These are phyloP conservation scores for Sonneratia caseolaris DNA, from an alignment of 345 rosid genomes.

Conservation along the genomic window DNA sequence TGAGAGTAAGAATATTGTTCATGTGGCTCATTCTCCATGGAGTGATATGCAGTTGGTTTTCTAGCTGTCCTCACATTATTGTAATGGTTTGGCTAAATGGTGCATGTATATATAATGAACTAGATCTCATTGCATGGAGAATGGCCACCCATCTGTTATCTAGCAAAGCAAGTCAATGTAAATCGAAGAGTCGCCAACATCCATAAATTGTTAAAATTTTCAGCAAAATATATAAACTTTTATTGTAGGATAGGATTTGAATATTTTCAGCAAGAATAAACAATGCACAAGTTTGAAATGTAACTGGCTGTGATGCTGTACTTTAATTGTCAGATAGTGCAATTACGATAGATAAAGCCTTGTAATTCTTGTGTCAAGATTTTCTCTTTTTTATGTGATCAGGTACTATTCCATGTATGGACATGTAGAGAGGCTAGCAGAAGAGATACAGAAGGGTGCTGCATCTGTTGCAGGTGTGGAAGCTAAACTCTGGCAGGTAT, in stretches of 20 bases:
- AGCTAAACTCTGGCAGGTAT: conserved; percentile 88
- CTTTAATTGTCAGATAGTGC: not conserved
- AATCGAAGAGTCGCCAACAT: not conserved
- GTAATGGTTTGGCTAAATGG: not conserved
- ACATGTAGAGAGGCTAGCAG: conserved; percentile 85
- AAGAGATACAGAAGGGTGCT: conserved; percentile 87
- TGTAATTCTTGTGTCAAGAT: not conserved
- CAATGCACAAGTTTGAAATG: not conserved
- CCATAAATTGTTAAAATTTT: not conserved
- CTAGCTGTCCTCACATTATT: not conserved
- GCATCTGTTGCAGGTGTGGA: conserved; percentile 94
- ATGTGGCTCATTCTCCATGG: not conserved
- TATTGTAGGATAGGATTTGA: not conserved
- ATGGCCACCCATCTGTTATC: not conserved
- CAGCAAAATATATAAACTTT: not conserved
- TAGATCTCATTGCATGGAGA: not conserved
- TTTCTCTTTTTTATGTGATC: not conserved
- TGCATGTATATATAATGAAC: not conserved
- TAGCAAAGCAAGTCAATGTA: not conserved
- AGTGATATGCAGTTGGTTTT: not conserved
- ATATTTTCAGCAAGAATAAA: not conserved
- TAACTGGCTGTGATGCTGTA: not conserved
- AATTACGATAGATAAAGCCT: not conserved
- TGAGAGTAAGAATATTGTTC: not conserved
- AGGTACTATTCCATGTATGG: conserved; percentile 98